Conservation (phyloP, 1,284 basidiomycete species). For the Lentinus polychrous region DNA sequence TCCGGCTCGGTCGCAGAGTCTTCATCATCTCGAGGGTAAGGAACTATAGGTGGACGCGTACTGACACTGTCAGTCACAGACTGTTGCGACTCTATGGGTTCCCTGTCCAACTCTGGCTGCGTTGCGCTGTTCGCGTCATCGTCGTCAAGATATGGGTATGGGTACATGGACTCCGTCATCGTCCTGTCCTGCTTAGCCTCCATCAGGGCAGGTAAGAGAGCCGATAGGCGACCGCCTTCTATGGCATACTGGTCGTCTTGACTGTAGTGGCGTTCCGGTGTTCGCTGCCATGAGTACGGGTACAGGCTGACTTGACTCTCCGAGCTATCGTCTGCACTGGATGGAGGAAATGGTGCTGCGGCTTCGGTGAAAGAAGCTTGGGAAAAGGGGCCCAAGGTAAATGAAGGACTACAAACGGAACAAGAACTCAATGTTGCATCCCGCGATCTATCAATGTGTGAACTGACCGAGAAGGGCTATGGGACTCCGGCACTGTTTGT, state of each 20-base stretch:
- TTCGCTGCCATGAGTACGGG: background rate
- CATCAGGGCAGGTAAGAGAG: background rate
- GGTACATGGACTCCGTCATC: background rate
- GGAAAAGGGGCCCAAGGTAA: no score
- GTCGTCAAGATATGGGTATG: background rate
- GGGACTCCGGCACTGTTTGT: no score
- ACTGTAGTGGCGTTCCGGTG: background rate
- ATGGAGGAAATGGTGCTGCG: no score
- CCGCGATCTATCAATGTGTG: no score
- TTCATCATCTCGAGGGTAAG: background rate
- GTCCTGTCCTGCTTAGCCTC: background rate
- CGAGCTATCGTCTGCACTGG: background rate
- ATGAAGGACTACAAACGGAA: no score
- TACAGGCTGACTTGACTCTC: background rate
- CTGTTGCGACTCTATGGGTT: background rate
- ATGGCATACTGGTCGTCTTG: background rate
- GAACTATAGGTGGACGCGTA: background rate
- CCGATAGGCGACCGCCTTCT: background rate
- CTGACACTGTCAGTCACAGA: background rate
- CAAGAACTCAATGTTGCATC: no score
- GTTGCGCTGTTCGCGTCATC: conserved; percentile 2
- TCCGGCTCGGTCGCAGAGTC: conserved; percentile 4
- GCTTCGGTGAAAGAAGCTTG: no score
- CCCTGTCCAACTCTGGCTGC: conserved; percentile 7
- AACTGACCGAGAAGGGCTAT: no score